Percentiles rank a stretch among this genome's conserved stretches.
Conservation (phyloP, 805 yeast genomes). For the Candida vartiovaarae region DNA sequence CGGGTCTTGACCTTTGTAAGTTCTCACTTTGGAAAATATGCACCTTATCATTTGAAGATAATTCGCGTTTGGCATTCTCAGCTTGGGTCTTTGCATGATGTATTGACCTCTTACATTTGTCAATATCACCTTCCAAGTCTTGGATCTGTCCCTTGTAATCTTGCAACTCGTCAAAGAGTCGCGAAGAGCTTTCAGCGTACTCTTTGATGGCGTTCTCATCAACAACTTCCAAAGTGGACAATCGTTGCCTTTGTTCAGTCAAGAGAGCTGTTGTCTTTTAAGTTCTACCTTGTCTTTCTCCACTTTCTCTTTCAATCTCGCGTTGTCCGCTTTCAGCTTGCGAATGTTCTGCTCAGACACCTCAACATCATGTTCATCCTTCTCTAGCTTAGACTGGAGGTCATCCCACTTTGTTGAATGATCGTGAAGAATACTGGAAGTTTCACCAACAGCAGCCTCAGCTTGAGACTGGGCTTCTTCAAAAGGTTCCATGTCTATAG, state of each 20-base stretch:
- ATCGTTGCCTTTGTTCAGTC: neutral
- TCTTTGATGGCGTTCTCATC: conserved; percentile 3
- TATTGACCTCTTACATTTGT: conserved; percentile 28
- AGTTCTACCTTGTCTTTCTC: neutral
- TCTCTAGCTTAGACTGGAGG: neutral
- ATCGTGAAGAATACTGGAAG: neutral
- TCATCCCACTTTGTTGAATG: too few relatives aligned
- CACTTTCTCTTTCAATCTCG: neutral
- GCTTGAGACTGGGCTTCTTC: conserved; percentile 14
- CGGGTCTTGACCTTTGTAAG: conserved; percentile 1
- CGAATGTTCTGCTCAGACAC: neutral
- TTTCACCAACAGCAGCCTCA: conserved; percentile 4
- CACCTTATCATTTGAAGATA: conserved; percentile 45
- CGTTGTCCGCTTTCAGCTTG: neutral
- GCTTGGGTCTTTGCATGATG: conserved; percentile 26
- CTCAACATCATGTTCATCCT: neutral
- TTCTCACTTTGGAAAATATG: conserved; percentile 32
- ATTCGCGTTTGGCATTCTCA: conserved; percentile 4
- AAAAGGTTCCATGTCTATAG: conserved; percentile 17
- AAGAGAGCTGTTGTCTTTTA: neutral
- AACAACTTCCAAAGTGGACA: conserved; percentile 3
- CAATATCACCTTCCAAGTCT: conserved; percentile 34
- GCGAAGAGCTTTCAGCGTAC: conserved; percentile 12
- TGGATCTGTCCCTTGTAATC: conserved; percentile 33
- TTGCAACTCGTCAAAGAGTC: conserved; percentile 24